phyloP scores from a whole-genome alignment of 345 rosid species.

The Populus ilicifolia region DNA sequence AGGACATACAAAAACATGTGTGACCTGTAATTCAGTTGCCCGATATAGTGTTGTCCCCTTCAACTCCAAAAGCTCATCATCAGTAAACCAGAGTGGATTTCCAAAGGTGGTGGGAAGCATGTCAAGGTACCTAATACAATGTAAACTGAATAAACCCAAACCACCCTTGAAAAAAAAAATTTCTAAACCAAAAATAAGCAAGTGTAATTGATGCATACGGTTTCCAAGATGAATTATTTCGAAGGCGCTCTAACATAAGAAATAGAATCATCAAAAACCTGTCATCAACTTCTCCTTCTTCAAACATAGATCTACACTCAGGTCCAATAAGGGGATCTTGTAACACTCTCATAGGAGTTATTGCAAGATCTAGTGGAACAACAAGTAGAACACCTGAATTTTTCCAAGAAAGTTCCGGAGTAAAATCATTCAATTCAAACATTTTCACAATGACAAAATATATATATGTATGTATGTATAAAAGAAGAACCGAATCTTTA shows the following conservation, averaged over 20 bases:
- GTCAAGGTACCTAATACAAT: constrained; percentile 63
- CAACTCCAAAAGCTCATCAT: constrained; percentile 69
- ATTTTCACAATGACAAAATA: background rate
- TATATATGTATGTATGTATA: background rate
- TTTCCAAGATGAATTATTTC: constrained; percentile 77
- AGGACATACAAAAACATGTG: background rate
- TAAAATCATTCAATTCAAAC: background rate
- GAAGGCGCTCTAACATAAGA: constrained; percentile 72
- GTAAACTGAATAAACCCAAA: constrained; percentile 17
- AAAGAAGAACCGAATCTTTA: too few species aligned
- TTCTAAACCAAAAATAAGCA: background rate
- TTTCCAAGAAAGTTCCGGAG: background rate
- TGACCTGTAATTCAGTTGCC: constrained; percentile 78
- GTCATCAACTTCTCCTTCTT: constrained; percentile 81
- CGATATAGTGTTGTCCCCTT: constrained; percentile 71
- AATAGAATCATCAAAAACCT: constrained; percentile 77
- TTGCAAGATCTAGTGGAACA: constrained; percentile 78
- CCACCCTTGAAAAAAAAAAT: background rate
- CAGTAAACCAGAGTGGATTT: constrained; percentile 86
- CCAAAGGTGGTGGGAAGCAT: constrained; percentile 79
- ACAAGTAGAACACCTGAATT: constrained; percentile 64
- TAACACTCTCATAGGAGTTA: constrained; percentile 94
- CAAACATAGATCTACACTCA: constrained; percentile 77
- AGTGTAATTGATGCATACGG: constrained; percentile 46
- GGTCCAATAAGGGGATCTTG: constrained; percentile 89